phyloP scores from a whole-genome alignment of 345 rosid species.

The Syzygium oleosum region DNA sequence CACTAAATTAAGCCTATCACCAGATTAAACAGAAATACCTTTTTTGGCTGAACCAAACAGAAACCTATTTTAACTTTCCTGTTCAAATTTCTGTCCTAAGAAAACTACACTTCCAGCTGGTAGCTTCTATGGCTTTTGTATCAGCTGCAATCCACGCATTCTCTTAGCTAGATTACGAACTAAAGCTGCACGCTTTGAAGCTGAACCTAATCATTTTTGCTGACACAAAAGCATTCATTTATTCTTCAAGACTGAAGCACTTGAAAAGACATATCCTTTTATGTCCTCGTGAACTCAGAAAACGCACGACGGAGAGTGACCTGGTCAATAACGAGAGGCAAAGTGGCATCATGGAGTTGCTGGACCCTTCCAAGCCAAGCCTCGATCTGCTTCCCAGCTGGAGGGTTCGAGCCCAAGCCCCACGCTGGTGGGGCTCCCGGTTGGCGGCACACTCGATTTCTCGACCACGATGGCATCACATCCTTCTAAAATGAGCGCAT shows the following conservation, averaged over 20 bases:
- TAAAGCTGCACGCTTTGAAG: neutral
- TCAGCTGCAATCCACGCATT: neutral
- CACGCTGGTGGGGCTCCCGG: conserved; percentile 5
- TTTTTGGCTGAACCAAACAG: neutral
- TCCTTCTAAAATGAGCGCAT: conserved; percentile 2
- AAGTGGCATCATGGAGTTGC: conserved; percentile 5
- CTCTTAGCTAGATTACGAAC: neutral
- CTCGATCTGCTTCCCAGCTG: neutral
- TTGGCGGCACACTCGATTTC: conserved; percentile 3
- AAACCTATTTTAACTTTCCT: neutral
- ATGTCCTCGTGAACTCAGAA: neutral
- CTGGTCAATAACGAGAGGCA: conserved; percentile 3
- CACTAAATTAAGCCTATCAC: neutral
- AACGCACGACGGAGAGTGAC: neutral
- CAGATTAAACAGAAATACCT: neutral
- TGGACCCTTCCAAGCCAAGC: neutral
- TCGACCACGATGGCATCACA: conserved; percentile 4
- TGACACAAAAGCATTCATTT: neutral
- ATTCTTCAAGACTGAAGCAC: neutral
- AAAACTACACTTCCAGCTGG: neutral
- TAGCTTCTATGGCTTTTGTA: neutral
- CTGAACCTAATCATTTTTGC: neutral
- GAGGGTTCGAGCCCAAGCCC: conserved; percentile 3
- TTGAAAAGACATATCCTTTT: neutral
- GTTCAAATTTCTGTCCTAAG: neutral